Evolutionary conservation across 257 asterid genomes (phyloP).

Genomic region (Solanum chilense): DNA sequence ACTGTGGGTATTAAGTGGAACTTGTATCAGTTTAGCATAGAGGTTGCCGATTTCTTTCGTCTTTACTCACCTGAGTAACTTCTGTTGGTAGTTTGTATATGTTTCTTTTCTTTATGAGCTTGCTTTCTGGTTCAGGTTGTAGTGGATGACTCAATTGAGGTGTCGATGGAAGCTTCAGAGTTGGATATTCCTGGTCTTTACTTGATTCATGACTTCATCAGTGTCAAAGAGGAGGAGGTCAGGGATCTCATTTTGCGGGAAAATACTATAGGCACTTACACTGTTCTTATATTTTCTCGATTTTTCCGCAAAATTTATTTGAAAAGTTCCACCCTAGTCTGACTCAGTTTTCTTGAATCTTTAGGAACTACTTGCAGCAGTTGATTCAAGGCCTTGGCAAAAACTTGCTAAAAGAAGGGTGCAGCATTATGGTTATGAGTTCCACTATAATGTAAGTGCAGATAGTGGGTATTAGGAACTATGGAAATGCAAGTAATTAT

Average conservation of each 20-base stretch:
- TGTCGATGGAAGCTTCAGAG: constrained; percentile 60
- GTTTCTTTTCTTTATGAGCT: background rate
- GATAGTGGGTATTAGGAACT: background rate
- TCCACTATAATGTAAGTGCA: constrained; percentile 64
- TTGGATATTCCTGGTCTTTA: constrained; percentile 75
- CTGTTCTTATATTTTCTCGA: background rate
- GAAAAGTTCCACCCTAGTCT: background rate
- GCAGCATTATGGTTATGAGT: constrained; percentile 91
- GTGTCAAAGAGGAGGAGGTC: constrained; percentile 77
- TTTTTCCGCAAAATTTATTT: background rate
- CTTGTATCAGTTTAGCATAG: background rate
- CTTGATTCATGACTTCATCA: constrained; percentile 57
- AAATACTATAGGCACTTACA: constrained; percentile 4
- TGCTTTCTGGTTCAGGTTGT: constrained; percentile 25
- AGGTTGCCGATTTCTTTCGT: background rate
- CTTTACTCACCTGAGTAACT: background rate
- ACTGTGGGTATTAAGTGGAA: background rate
- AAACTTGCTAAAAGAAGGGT: constrained; percentile 91
- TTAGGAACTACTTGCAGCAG: constrained; percentile 81
- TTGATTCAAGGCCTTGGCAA: constrained; percentile 63
- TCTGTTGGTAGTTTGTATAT: background rate
- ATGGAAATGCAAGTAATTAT: background rate
- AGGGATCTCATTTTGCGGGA: constrained; percentile 16
- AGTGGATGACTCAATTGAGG: constrained; percentile 31
- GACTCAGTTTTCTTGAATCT: background rate